Evolutionary conservation across 225 moss, liverwort and hornwort species (phyloP).

Genomic region (Ulota crispa): DNA sequence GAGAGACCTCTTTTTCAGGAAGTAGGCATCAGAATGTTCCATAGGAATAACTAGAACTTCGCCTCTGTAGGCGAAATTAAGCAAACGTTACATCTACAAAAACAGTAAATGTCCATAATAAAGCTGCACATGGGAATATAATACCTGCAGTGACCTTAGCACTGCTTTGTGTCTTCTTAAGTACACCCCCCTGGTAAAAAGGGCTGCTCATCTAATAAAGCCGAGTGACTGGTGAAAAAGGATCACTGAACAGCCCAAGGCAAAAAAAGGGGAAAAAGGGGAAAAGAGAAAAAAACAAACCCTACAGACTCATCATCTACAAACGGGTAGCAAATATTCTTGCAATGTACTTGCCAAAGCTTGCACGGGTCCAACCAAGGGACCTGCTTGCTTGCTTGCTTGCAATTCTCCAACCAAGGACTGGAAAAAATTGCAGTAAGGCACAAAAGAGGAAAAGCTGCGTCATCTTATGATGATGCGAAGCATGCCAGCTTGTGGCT

Average conservation of each 20-base stretch:
- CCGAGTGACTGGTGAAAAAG: slow-evolving; percentile 29
- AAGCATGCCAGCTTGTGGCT: slow-evolving; percentile 68
- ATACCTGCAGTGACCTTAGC: slow-evolving; percentile 41
- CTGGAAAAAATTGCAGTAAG: neutral
- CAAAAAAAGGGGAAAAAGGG: slow-evolving; percentile 8
- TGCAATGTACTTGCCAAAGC: slow-evolving; percentile 38
- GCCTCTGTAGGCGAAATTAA: neutral
- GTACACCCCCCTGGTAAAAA: slow-evolving; percentile 19
- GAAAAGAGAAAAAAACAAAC: neutral
- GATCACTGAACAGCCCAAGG: slow-evolving; percentile 46
- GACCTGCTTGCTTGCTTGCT: slow-evolving; percentile 5
- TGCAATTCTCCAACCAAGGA: neutral
- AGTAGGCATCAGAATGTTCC: neutral
- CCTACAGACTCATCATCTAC: slow-evolving; percentile 50
- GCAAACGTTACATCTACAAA: slow-evolving; percentile 42
- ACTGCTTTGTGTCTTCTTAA: slow-evolving; percentile 38
- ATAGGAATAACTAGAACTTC: slow-evolving; percentile 6
- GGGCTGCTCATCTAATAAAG: slow-evolving; percentile 35
- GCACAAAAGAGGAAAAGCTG: slow-evolving; percentile 1
- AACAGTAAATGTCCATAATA: slow-evolving; percentile 40
- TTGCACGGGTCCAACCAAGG: neutral
- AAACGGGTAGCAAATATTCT: slow-evolving; percentile 30
- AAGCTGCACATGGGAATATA: slow-evolving; percentile 59
- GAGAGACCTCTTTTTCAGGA: neutral
- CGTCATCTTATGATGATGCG: slow-evolving; percentile 67